phyloP scores from a whole-genome alignment of 2,329 filamentous ascomycete species.

The Zymoseptoria pseudotritici region DNA sequence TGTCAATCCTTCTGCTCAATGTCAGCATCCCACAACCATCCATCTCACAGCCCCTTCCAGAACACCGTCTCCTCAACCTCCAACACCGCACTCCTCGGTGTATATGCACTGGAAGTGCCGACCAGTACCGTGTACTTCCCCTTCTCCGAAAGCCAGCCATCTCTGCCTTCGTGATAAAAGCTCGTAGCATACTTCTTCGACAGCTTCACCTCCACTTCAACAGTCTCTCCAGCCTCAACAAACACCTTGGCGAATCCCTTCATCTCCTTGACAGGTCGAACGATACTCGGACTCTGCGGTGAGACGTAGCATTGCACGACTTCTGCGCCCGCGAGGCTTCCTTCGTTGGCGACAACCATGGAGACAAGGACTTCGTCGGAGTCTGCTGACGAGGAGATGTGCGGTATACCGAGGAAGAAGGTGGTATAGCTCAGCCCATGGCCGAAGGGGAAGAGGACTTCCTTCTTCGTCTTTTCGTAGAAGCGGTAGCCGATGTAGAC shows the following conservation, averaged over 20 bases:
- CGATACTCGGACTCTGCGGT: constrained; percentile 56
- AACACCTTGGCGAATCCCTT: constrained; percentile 61
- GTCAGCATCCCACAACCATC: no score
- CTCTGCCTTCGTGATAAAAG: constrained; percentile 63
- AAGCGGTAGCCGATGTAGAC: constrained; percentile 67
- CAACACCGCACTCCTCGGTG: constrained; percentile 47
- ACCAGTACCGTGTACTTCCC: constrained; percentile 59
- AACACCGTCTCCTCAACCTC: constrained; percentile 54
- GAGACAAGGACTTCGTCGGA: constrained; percentile 43
- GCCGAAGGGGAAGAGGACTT: constrained; percentile 66
- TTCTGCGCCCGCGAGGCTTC: constrained; percentile 51
- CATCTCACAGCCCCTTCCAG: constrained; percentile 52
- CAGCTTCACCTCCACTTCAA: constrained; percentile 50
- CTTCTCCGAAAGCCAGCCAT: constrained; percentile 59
- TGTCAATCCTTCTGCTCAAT: no score
- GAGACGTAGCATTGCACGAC: constrained; percentile 62
- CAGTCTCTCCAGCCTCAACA: constrained; percentile 51
- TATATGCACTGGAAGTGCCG: constrained; percentile 49
- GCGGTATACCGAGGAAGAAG: constrained; percentile 57
- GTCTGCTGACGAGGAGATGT: constrained; percentile 43
- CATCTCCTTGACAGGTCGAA: constrained; percentile 62
- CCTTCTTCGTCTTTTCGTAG: constrained; percentile 56
- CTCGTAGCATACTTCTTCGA: constrained; percentile 58
- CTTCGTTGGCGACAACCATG: constrained; percentile 50
- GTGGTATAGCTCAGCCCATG: constrained; percentile 71